These are phyloP conservation scores for Rhododendron kiyosumense DNA, from an alignment of 148 eudicot genomes.

Conservation along the genomic window DNA sequence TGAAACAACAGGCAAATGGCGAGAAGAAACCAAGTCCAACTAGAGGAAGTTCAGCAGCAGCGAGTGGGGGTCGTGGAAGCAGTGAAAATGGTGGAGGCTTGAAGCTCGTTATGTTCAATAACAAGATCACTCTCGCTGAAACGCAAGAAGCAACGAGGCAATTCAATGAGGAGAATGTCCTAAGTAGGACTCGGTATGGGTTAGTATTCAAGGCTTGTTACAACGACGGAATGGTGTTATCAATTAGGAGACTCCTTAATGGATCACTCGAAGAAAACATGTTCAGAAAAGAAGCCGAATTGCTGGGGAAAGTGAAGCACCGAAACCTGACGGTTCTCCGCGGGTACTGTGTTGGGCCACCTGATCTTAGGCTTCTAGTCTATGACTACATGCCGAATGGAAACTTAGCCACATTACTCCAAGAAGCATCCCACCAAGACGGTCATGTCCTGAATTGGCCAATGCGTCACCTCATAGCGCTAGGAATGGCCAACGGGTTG, in stretches of 20 bases:
- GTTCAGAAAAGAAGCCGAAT: slow-evolving; percentile 60
- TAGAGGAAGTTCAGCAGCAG: slow-evolving; percentile 33
- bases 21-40: slow-evolving; percentile 57
- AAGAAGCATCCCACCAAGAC: slow-evolving; percentile 70
- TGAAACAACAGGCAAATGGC: slow-evolving; percentile 23
- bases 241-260: slow-evolving; percentile 43
- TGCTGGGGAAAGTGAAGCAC: slow-evolving; percentile 56
- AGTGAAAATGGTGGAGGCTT: slow-evolving; percentile 44
- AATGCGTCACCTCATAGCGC: slow-evolving; percentile 64
- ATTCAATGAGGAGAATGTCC: slow-evolving; percentile 66
- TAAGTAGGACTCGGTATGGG: slow-evolving; percentile 49
- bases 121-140: slow-evolving; percentile 55
- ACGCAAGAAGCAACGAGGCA: slow-evolving; percentile 60
- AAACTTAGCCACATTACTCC: slow-evolving; percentile 57
- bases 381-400: slow-evolving; percentile 77
- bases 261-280: slow-evolving; percentile 32
- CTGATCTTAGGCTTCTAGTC: slow-evolving; percentile 39
- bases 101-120: slow-evolving; percentile 61
- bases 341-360: slow-evolving; percentile 52
- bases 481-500: slow-evolving; percentile 58
- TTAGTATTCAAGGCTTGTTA: slow-evolving; percentile 53
- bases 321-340: slow-evolving; percentile 58
- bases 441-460: slow-evolving; percentile 76
- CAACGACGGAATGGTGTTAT: slow-evolving; percentile 54
- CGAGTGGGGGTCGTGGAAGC: slow-evolving; percentile 36